Base-by-base conservation (phyloP, 257 asterid species). In the Capsicum pubescens region DNA sequence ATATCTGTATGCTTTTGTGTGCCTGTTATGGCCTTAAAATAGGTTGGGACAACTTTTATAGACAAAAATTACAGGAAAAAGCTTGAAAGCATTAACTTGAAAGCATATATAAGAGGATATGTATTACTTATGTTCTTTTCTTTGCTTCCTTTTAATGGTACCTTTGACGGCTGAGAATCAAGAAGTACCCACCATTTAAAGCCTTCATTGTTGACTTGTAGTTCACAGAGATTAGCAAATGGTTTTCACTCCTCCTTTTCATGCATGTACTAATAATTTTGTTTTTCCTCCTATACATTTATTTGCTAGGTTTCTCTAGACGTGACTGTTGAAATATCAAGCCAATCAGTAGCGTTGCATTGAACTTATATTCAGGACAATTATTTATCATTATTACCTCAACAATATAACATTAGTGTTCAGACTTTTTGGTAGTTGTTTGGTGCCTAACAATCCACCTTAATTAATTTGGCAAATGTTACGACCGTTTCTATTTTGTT, bases 191-290 rank as follows among this genome's bases (percentile, higher is more conserved):
- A 74, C 61, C 81, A 21, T 74, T 74, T 74, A 74, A 50, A 50
- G 81, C 81, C 81, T 74, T 74, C 61, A 50, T 74, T 74, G 19
- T 74, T 74, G 61, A 74, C 81, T 50, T 35, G 35, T 50, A 14
- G 21, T 13, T 50, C 10, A 13, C 19, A 50, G 9, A 50, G 46
- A 42, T 46, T 74, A 19, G 12, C 61, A 76, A 52, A 76, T 50
- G 14, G 13, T 21, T 52, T 76, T 50, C 21, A 21, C 2, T 21
- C 21, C 7, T 7, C 61, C 19, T 50, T 74, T 74, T 13, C 60
- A 76, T 76, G 46, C 81, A 50, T 21, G 46, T 12, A 11, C 61
- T 19, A 19, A 48, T 50, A 12, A 46, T 9, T 46, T 10, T 46
- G 44, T 64, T 21, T 36, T 9, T 71, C 79, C 60, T 19, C 44